phyloP scores from a whole-genome alignment of 495 filamentous ascomycete genomes.

The Filosporella fistucella region DNA sequence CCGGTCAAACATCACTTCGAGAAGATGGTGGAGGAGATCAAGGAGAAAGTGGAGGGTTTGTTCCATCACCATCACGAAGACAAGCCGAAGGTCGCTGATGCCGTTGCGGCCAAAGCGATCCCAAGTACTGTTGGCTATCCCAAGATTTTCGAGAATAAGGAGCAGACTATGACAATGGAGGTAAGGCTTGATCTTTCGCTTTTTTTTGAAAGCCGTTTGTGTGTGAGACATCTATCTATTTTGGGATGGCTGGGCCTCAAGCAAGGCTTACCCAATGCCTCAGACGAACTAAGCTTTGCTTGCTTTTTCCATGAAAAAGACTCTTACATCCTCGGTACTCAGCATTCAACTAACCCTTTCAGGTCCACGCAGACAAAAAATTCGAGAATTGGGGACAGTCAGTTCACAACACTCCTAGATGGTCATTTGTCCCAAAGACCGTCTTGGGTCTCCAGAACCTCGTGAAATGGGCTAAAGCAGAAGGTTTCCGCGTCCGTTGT shows the following conservation, averaged over 20 bases:
- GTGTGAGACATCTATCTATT: too few species aligned
- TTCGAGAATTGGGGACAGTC: constrained; percentile 49
- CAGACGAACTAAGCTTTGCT: too few species aligned
- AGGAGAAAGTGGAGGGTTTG: neutral
- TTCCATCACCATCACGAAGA: neutral
- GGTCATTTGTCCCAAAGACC: constrained; percentile 42
- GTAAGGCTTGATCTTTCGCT: neutral
- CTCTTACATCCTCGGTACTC: too few species aligned
- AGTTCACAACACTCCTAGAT: constrained; percentile 38
- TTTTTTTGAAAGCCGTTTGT: too few species aligned
- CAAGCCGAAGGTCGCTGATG: neutral
- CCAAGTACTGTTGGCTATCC: neutral
- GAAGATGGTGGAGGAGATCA: neutral
- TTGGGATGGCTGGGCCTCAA: too few species aligned
- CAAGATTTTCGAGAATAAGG: constrained; percentile 12
- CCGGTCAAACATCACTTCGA: constrained; percentile 11
- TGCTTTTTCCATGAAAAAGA: too few species aligned
- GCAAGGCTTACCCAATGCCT: too few species aligned
- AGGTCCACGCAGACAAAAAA: constrained; percentile 21
- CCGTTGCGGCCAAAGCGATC: neutral
- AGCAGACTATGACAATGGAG: constrained; percentile 17
- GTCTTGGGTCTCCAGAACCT: constrained; percentile 41
- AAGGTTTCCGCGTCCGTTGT: constrained; percentile 36
- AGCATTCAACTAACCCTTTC: neutral
- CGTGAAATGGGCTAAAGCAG: constrained; percentile 33